phyloP scores from a whole-genome alignment of 208 protist genomes.

The Trypanosoma scelopori region DNA sequence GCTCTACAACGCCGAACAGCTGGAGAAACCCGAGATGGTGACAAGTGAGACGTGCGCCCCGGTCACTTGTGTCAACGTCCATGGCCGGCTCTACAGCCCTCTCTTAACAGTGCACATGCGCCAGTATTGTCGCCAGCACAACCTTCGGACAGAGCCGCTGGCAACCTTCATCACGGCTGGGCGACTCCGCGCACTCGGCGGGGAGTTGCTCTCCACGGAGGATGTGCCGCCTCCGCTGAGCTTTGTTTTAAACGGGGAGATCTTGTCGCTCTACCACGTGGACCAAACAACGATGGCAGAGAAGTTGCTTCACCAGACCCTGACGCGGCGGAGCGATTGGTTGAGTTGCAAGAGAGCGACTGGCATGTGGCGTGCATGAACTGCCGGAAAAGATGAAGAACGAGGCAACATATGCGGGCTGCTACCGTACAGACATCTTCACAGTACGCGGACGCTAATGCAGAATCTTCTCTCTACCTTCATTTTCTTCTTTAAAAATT shows the following conservation, averaged over 20 bases:
- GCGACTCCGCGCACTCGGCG: slow-evolving; percentile 31
- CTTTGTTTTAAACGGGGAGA: slow-evolving; percentile 32
- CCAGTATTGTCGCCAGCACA: slow-evolving; percentile 50
- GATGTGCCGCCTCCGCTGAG: slow-evolving; percentile 43
- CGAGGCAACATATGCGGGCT: background rate
- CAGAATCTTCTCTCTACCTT: too few species aligned
- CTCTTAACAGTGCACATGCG: slow-evolving; percentile 43
- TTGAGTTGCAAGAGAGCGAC: slow-evolving; percentile 8
- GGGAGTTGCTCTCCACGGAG: slow-evolving; percentile 6
- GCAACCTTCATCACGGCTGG: slow-evolving; percentile 44
- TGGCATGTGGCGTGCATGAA: background rate
- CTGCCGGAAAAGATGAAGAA: background rate
- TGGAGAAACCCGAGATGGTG: slow-evolving; percentile 36
- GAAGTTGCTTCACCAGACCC: slow-evolving; percentile 18
- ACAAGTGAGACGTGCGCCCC: slow-evolving; percentile 11
- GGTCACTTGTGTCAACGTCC: slow-evolving; percentile 29
- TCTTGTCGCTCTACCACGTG: slow-evolving; percentile 60
- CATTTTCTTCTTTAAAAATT: too few species aligned
- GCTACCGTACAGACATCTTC: background rate
- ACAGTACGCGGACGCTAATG: too few species aligned
- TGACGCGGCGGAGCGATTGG: slow-evolving; percentile 5
- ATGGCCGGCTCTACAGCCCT: slow-evolving; percentile 41
- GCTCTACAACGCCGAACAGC: slow-evolving; percentile 56
- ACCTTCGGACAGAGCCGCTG: slow-evolving; percentile 21
- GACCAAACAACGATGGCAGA: slow-evolving; percentile 51